Evolutionary conservation across 495 filamentous ascomycete species (phyloP).

Genomic region (Neurospora sp.): DNA sequence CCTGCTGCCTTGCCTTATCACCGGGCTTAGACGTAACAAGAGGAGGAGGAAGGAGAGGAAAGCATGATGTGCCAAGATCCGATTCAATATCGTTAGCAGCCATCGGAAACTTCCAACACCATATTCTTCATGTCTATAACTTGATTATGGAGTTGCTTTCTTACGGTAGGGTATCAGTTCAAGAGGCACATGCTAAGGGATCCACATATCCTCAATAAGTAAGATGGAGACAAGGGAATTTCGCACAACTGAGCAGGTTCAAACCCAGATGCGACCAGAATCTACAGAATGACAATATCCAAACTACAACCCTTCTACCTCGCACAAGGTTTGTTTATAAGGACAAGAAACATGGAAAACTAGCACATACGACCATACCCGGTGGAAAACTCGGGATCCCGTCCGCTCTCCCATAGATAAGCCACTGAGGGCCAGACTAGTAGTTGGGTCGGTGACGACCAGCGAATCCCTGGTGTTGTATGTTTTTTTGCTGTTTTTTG

Average conservation of each 20-base stretch:
- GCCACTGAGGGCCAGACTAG: constrained; percentile 11
- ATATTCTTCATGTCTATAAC: neutral
- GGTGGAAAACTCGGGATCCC: constrained; percentile 36
- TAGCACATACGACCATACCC: neutral
- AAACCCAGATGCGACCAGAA: too few relatives aligned
- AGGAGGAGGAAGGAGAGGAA: neutral
- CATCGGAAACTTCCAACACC: neutral
- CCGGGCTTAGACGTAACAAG: neutral
- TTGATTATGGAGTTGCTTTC: too few relatives aligned
- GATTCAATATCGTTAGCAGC: neutral
- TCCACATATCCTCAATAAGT: too few relatives aligned
- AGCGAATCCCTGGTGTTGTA: constrained; percentile 27
- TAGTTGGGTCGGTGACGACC: constrained; percentile 30
- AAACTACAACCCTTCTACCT: too few relatives aligned
- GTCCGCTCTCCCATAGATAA: constrained; percentile 43
- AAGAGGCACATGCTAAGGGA: too few relatives aligned
- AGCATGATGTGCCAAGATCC: neutral
- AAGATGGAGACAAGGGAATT: too few relatives aligned
- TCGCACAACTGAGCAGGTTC: too few relatives aligned
- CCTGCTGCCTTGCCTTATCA: neutral
- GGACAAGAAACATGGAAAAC: too few relatives aligned
- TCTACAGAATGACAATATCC: too few relatives aligned
- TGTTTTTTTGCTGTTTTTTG: neutral
- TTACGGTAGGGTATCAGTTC: too few relatives aligned
- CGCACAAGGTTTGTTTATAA: too few relatives aligned